These are phyloP conservation scores for Pelargonium nanum DNA, from an alignment of 345 rosid genomes.

Conservation along the genomic window DNA sequence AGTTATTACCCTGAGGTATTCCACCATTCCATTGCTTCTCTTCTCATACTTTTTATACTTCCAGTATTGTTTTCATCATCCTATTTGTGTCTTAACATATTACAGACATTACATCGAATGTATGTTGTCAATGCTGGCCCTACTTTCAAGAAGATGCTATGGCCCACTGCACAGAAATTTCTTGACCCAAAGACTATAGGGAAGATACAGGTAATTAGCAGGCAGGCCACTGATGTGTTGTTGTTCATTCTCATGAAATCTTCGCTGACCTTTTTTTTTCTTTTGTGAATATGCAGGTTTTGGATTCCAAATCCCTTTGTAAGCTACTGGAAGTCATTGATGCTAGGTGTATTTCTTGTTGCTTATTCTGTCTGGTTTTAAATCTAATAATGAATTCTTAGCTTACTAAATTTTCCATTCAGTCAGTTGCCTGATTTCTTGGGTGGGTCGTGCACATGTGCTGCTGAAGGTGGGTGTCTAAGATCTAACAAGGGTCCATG, in stretches of 20 bases:
- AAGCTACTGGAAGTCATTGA: conserved; percentile 74
- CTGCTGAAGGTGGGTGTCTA: conserved; percentile 77
- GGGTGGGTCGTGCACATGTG: conserved; percentile 88
- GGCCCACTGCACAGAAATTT: conserved; percentile 97
- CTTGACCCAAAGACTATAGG: conserved; percentile 75
- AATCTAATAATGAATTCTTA: neutral
- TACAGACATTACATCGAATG: conserved; percentile 84
- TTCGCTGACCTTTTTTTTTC: conserved; percentile 10
- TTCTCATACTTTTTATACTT: conserved; percentile 8
- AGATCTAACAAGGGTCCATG: conserved; percentile 93
- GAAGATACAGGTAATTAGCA: conserved; percentile 65
- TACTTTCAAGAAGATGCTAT: conserved; percentile 89
- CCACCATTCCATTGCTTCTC: conserved; percentile 2
- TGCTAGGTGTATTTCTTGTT: conserved; percentile 40
- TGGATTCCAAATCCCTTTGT: conserved; percentile 66
- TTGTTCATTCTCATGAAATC: conserved; percentile 4
- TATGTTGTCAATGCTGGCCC: conserved; percentile 90
- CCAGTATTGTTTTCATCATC: neutral
- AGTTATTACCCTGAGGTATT: conserved; percentile 95
- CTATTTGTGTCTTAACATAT: conserved; percentile 10
- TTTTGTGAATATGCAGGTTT: conserved; percentile 51
- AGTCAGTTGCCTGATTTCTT: conserved; percentile 95
- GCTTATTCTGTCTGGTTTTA: neutral
- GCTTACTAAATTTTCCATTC: conserved; percentile 10
- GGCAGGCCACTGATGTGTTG: conserved; percentile 9